Evolutionary conservation across 306 rosid species (phyloP).

Genomic region (Biancaea sappan): DNA sequence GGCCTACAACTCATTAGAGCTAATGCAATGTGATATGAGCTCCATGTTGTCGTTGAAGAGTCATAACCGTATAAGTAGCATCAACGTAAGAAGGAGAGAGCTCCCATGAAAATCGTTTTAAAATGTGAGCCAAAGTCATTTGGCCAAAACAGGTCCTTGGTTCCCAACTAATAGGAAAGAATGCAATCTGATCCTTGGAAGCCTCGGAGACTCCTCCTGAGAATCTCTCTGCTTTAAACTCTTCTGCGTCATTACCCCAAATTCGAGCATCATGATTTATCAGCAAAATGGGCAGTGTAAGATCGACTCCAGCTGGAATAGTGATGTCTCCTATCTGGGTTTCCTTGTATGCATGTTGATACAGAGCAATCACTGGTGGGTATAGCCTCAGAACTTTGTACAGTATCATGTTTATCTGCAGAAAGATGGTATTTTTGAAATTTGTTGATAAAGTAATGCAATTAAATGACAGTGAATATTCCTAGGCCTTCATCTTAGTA

Average conservation of each 20-base stretch:
- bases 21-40: slow-evolving; percentile 45
- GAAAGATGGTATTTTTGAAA: not conserved
- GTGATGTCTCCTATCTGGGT: slow-evolving; percentile 38
- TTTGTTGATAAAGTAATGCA: not conserved
- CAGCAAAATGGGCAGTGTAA: slow-evolving; percentile 48
- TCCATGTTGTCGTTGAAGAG: slow-evolving; percentile 64
- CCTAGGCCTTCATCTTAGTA: not conserved
- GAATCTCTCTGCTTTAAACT: slow-evolving; percentile 62
- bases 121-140: slow-evolving; percentile 46
- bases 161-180: slow-evolving; percentile 63
- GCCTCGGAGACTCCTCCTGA: slow-evolving; percentile 46
- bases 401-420: slow-evolving; percentile 58
- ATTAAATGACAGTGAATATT: not conserved
- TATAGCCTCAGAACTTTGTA: slow-evolving; percentile 58
- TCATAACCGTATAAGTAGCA: slow-evolving; percentile 51
- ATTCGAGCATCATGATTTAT: slow-evolving; percentile 49
- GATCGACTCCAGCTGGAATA: slow-evolving; percentile 56
- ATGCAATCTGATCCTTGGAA: slow-evolving; percentile 43
- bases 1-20: slow-evolving; percentile 26
- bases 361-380: slow-evolving; percentile 55
- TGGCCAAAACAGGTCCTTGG: slow-evolving; percentile 57
- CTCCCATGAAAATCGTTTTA: slow-evolving; percentile 49
- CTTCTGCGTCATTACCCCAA: slow-evolving; percentile 55
- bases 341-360: slow-evolving; percentile 46
- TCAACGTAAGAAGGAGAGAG: slow-evolving; percentile 53